Evolutionary conservation across 2,329 filamentous ascomycete species (phyloP), one percentile per base, ranked within the genome.

Genomic region (Trichoderma breve): DNA sequence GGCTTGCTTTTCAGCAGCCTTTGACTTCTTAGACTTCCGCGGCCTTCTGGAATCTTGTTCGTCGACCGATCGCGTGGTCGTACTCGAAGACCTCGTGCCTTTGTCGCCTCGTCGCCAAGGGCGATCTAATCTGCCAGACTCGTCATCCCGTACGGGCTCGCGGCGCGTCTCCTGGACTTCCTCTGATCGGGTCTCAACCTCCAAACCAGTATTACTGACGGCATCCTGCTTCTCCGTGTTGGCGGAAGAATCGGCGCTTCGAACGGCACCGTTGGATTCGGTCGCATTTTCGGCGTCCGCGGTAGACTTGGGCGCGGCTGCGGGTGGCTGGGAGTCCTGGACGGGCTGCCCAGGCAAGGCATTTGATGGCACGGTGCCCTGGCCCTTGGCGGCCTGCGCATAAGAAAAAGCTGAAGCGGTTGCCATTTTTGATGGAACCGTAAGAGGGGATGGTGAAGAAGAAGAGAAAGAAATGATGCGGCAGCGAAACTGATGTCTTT

Each of bases 311-410:
- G 76, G 76, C 66, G 79, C 78, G 58, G 79, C 76, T 39, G 77
- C 73, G 64, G 75, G 73, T 30, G 79, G 73, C 73, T 81, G 78
- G 36, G 77, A 55, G 36, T 76, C 77, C 74, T 79, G 78, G 57
- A 75, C 66, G 58, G 73, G 73, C 36, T 74, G 73, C 57, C 76
- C 77, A 68, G 77, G 53, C n/a, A 75, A 69, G 57, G 77, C 72
- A 75, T 75, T 79, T 72, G 79, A 79, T 32, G 78, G 80, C 74
- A 77, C 77, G 70, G 80, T 73, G 74, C 88, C 84, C 77, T 92
- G 88, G 79, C 95, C 94, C 82, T 96, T 96, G 73, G 95, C 95
- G 79, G 95, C 95, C 87, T 97, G 94, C 78, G 95, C 95, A 83
- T 98, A 98, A 73, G 95, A 98, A 81, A 98, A 97, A 39, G 89